Evolutionary conservation across 2,329 filamentous ascomycete genomes (phyloP).

Genomic region (Alternaria atra): DNA sequence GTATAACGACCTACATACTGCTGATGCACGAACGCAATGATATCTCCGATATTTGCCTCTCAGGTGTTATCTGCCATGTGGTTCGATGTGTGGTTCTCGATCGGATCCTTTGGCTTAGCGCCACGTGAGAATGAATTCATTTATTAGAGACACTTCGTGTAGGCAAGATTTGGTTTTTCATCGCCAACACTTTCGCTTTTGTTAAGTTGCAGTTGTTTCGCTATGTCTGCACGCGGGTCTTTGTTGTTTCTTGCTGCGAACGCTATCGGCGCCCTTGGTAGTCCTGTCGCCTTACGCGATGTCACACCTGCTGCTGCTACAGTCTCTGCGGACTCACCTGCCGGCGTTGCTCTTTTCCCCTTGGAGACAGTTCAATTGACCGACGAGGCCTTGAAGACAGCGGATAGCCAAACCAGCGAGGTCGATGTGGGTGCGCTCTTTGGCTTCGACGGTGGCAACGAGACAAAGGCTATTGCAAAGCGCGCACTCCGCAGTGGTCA

Average conservation of each 20-base stretch:
- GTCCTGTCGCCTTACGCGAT: conserved; percentile 8
- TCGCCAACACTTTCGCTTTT: neutral
- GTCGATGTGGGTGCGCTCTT: conserved; percentile 11
- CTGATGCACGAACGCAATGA: neutral
- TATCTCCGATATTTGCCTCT: neutral
- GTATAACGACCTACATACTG: neutral
- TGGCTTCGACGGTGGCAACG: conserved; percentile 45
- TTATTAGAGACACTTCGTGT: neutral
- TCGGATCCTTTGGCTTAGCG: neutral
- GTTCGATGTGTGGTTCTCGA: neutral
- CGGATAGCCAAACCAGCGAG: conserved; percentile 3
- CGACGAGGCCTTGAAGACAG: conserved; percentile 10
- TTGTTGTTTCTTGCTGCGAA: conserved; percentile 7
- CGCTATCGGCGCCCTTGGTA: conserved; percentile 9
- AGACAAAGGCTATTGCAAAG: neutral
- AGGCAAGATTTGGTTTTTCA: neutral
- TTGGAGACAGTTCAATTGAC: conserved; percentile 28
- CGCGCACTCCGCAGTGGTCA: conserved; percentile 3
- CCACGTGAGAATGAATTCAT: neutral
- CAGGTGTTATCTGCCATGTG: neutral
- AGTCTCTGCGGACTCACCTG: conserved; percentile 15
- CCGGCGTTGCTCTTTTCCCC: conserved; percentile 18
- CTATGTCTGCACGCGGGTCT: conserved; percentile 12
- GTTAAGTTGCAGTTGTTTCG: neutral
- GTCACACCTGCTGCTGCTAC: conserved; percentile 20